A percentile compares a stretch with the other conserved stretches of the same genome.
Conservation (phyloP, 441 rosid species). For the Euphorbia schlechtendalii region DNA sequence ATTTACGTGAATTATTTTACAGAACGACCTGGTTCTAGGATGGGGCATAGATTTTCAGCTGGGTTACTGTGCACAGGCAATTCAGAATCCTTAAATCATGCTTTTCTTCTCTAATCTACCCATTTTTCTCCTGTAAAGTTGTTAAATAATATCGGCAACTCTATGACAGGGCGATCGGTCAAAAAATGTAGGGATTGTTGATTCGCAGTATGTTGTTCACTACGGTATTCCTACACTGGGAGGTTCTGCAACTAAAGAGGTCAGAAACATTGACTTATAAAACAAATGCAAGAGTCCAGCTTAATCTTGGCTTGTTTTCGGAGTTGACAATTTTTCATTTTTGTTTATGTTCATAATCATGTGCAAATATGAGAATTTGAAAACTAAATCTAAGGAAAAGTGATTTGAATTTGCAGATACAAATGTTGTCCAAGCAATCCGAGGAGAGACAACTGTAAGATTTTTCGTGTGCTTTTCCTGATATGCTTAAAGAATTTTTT, state of each 20-base stretch:
- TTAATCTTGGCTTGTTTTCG: not conserved
- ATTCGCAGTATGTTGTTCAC: slow-evolving; percentile 63
- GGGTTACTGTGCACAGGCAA: slow-evolving; percentile 74
- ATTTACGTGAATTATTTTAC: not conserved
- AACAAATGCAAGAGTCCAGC: not conserved
- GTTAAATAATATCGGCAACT: not conserved
- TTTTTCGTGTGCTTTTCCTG: slow-evolving; percentile 3
- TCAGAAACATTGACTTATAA: slow-evolving; percentile 14
- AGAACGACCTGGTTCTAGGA: slow-evolving; percentile 71
- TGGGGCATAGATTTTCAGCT: slow-evolving; percentile 79
- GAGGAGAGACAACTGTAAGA: slow-evolving; percentile 44
- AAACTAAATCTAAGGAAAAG: not conserved
- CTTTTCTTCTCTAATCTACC: not conserved
- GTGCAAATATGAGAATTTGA: not conserved
- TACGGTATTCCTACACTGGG: slow-evolving; percentile 64
- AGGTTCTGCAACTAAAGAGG: slow-evolving; percentile 41
- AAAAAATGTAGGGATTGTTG: slow-evolving; percentile 64
- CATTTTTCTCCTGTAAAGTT: not conserved
- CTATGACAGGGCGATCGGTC: slow-evolving; percentile 59
- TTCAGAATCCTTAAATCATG: slow-evolving; percentile 3
- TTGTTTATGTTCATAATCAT: not conserved
- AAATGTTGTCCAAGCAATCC: slow-evolving; percentile 24
- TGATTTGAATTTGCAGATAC: slow-evolving; percentile 26
- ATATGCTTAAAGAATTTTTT: not conserved
- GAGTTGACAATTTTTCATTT: not conserved